Base-by-base conservation (phyloP, 1,284 basidiomycete genomes). In the Moesziomyces sp. region DNA sequence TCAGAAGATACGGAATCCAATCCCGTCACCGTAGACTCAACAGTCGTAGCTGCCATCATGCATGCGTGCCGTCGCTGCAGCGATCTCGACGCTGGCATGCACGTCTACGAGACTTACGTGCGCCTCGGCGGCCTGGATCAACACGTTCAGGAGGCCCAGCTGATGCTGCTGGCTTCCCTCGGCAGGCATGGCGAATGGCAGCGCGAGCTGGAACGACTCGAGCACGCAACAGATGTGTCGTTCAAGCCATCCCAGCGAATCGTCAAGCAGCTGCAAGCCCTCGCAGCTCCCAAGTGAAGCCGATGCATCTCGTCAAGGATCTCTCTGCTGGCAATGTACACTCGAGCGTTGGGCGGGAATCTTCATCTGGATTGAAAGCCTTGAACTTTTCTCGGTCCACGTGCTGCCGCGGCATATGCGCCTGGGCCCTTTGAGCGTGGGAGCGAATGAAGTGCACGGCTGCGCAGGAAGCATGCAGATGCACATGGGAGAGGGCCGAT, bases 61-160 rank as follows among this genome's bases (percentile, higher is more conserved):
- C 56, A 63, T 50, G 60, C 59, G 21, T 48, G 59, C 49, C 60
- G 66, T 23, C 52, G 30, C 11, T 63, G 59, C 40, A 44, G 47
- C 48, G 26, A 59, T 11, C 60, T 69, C 26, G 30, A 56, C 16
- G 21, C 47, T 7, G 66, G 66, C 4, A 48, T 69, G 6, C 45
- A 35, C 14, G 56, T 62, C 9, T 63, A 62, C 45, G 40, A 63
- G 46, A 6, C 51, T 42, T 46, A 56, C 35, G 24, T 40, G 60
- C 47, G 50, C n/a, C 49, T 46, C 18, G 49, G 34, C 47, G 52
- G 43, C 34, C 42, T n/a, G 46, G 21, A 56, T 16, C 30, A 47
- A 35, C 30, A 51, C 9, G 48, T 69, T 5, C 59, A 69, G 26
- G 51, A 63, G 45, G 60, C 55, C 24, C 28, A 49, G 6, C 38